phyloP scores from a whole-genome alignment of 73 alveolate species.

The Paraurostyla sp. region DNA sequence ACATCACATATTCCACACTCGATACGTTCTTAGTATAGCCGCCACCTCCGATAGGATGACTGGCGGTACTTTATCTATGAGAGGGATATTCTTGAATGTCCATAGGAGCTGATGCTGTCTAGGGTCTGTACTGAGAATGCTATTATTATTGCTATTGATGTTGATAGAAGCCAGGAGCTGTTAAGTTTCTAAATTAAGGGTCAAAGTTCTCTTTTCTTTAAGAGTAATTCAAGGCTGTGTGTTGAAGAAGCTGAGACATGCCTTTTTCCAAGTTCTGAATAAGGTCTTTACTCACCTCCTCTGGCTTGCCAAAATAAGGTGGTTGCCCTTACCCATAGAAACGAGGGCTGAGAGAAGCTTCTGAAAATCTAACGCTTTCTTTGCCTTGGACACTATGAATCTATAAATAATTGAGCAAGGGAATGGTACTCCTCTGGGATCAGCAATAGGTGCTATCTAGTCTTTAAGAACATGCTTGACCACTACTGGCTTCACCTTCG shows the following conservation, averaged over 20 bases:
- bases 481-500: constrained; percentile 55
- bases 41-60: background rate
- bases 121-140: background rate
- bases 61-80: background rate
- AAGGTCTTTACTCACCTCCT: constrained; percentile 40
- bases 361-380: constrained; percentile 48
- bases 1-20: background rate
- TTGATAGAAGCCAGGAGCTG: background rate
- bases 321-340: constrained; percentile 50
- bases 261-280: constrained; percentile 10
- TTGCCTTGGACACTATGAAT: background rate
- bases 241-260: constrained; percentile 19
- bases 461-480: constrained; percentile 56
- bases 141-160: background rate
- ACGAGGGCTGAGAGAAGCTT: constrained; percentile 41
- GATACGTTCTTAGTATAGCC: background rate
- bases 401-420: background rate
- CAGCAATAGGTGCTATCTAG: constrained; percentile 35
- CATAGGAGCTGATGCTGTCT: background rate
- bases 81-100: too few relatives aligned
- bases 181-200: background rate
- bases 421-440: background rate
- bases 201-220: constrained; percentile 8
- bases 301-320: constrained; percentile 49
- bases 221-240: background rate